These are phyloP conservation scores for Lablab purpureus DNA, from an alignment of 306 rosid species.

Conservation along the genomic window DNA sequence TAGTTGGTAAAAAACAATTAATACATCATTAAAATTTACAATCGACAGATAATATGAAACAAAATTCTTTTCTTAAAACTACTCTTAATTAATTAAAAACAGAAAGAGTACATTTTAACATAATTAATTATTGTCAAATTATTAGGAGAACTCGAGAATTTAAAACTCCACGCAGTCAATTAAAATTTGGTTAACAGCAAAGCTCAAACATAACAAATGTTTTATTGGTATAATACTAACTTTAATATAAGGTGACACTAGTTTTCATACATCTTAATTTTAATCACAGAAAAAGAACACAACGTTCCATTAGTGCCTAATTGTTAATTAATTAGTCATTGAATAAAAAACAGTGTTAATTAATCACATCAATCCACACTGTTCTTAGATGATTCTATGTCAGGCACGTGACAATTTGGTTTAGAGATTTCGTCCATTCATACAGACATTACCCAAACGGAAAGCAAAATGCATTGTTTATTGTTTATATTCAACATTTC, in stretches of 20 bases:
- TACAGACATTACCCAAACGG: conserved; percentile 16
- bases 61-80: too few species aligned
- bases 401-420: conserved; percentile 57
- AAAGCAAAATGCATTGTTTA: conserved; percentile 40
- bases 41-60: too few species aligned
- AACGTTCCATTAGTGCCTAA: background rate
- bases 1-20: too few species aligned
- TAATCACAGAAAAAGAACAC: background rate
- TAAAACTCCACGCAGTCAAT: background rate
- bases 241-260: background rate
- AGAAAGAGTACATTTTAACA: too few species aligned
- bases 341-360: background rate
- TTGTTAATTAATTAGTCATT: background rate
- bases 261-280: background rate
- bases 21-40: too few species aligned
- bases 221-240: background rate
- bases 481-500: conserved; percentile 26
- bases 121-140: background rate
- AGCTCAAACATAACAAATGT: background rate
- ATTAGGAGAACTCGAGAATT: background rate
- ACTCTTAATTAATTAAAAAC: too few species aligned
- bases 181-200: background rate
- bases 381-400: conserved; percentile 58
- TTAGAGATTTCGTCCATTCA: conserved; percentile 30
- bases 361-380: background rate